Evolutionary conservation across 2,329 filamentous ascomycete genomes (phyloP), one percentile per base, ranked within the genome.

Genomic region (Penicillium sp.): DNA sequence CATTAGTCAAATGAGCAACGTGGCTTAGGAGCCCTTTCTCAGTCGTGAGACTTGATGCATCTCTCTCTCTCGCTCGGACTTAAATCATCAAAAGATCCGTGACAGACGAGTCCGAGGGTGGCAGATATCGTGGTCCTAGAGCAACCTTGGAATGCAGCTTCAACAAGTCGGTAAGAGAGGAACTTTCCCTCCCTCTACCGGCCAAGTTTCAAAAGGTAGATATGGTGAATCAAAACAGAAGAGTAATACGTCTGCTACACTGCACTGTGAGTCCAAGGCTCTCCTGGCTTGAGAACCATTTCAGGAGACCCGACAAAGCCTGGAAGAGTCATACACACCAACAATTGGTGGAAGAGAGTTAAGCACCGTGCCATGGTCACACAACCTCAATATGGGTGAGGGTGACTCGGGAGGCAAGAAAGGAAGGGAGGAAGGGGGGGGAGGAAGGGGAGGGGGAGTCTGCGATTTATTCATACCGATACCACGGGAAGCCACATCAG

Each of bases 401-500:
- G 66, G 61, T 66, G 66, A 65, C 58, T n/a, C 64, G 64, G 62
- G 57, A 62, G 62, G 49, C 54, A 56, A 56, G 45, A 53, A 47
- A 53, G 60, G 63, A 57, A 55, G 59, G 54, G 33, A 40, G 21
- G 61, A 58, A 62, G 60, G 58, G 56, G 55, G 57, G 62, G 71
- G 53, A 53, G 58, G 60, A 57, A 54, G 52, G 52, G 53, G 58
- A 60, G 66, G 66, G 61, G 71, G 68, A 75, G n/a, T n/a, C n/a
- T 73, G 71, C 75, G 75, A 55, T 75, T 79, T 77, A 82, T 86
- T 91, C 88, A 95, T 94, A 96, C 93, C 93, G 77, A 98, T 96
- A 88, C 93, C 93, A 90, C 93, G 93, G 70, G 93, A 97, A 76
- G 93, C 93, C 76, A 98, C 93, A 69, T 97, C 93, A 61, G 93